Conservation (phyloP, 2,329 filamentous ascomycete genomes). For the Magnaporthiopsis incrustans region DNA sequence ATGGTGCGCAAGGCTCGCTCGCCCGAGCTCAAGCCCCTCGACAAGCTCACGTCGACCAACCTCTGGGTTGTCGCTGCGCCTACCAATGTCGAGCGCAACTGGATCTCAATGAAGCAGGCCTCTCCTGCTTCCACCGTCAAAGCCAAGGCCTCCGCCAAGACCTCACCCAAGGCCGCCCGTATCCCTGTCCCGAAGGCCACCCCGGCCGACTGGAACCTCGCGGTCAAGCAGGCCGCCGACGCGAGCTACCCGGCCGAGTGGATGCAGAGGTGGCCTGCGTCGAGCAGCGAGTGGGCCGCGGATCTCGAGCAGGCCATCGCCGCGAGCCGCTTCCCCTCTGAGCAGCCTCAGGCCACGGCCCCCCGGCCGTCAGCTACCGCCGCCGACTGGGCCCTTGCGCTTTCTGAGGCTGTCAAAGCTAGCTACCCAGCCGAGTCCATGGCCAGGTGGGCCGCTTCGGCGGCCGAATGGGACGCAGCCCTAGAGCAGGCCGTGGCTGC, state of each 20-base stretch:
- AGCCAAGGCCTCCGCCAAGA: too few species aligned
- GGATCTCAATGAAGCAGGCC: constrained; percentile 16
- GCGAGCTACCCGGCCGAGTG: constrained; percentile 6
- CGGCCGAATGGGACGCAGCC: constrained; percentile 10
- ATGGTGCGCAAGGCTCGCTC: constrained; percentile 21
- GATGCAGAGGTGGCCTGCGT: constrained; percentile 4
- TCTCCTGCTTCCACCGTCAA: too few species aligned
- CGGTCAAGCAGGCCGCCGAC: constrained; percentile 24
- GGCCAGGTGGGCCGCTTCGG: constrained; percentile 5
- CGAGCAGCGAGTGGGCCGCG: constrained; percentile 15
- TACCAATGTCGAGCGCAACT: constrained; percentile 15
- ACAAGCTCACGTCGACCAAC: constrained; percentile 16
- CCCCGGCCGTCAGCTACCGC: constrained; percentile 13
- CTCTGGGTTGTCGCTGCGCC: constrained; percentile 17
- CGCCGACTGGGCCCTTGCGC: constrained; percentile 28
- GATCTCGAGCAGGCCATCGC: constrained; percentile 24
- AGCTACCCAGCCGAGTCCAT: constrained; percentile 7
- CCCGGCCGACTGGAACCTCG: constrained; percentile 26
- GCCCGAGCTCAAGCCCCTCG: constrained; percentile 18
- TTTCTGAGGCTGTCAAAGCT: constrained; percentile 21
- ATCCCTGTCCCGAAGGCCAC: constrained; percentile 10
- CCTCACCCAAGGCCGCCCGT: neutral
- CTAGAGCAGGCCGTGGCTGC: constrained; percentile 20
- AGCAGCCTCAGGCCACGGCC: neutral
- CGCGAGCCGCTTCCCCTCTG: neutral